Evolutionary conservation across 768 basidiomycete genomes (phyloP), one percentile per base, ranked within the genome.

Genomic region (Boletus reticuloceps): DNA sequence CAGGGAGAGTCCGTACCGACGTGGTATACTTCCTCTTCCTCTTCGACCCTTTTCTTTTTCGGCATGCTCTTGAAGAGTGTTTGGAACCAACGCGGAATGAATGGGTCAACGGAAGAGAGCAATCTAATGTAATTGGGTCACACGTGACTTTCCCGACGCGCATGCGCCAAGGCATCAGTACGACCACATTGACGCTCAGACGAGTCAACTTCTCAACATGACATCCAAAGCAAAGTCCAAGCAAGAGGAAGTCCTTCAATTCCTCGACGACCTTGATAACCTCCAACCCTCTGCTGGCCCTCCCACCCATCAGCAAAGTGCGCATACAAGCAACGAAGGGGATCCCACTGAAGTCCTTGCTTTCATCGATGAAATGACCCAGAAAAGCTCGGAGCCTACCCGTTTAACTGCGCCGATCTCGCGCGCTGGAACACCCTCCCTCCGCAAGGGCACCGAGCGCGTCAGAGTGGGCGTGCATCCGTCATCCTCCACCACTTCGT

Each of bases 221-320:
- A 34, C 74, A 34, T 65, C 69, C 29, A 81, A 79, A 69, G 73
- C 85, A 45, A 91, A 88, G 73, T 86, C 88, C 29, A 91, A 90
- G 68, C 84, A 89, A 56, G 81, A 89, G 65, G 95, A 98, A 71
- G 96, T 92, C 20, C 85, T 94, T 20, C 88, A 87, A 66, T 87
- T 98, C 74, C 86, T 98, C 43, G 93, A 97, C 66, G 94, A 96
- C 68, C 88, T 98, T 47, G 95, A 98, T 69, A 88, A 85, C 31
- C 81, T 96, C 47, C 76, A 84, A 19, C 79, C 81, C 22, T 54
- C 64, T n/a, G 50, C 61, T n/a, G 53, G 45, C 6, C 50, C 65
- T 25, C 68, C 75, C 20, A 58, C 69, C 1, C 54, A 70, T 16
- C 62, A 55, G 36, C 63, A 64, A 56, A 57, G 58, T 6, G 56